Conservation (phyloP, 345 rosid species). For the Diplotaxis tenuifolia region DNA sequence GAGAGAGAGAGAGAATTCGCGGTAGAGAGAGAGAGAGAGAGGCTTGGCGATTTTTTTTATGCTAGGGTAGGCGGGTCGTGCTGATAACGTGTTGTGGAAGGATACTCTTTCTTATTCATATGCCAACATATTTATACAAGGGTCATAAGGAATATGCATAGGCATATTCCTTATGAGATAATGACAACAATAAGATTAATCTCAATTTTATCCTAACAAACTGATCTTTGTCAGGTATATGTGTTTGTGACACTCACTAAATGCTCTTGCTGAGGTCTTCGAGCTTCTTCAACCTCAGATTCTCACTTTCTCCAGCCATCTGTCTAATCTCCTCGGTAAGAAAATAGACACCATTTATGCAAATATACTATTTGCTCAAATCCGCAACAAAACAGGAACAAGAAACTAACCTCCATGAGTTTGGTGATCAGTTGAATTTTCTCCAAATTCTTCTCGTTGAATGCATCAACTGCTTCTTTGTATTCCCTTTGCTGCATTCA, state of each 20-base stretch:
- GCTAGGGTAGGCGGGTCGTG: too few species aligned
- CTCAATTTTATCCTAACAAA: too few species aligned
- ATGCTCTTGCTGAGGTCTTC: slow-evolving; percentile 70
- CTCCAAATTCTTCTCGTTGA: not conserved
- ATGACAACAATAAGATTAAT: too few species aligned
- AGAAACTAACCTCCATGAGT: not conserved
- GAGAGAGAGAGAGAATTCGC: too few species aligned
- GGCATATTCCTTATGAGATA: too few species aligned
- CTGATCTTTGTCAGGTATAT: not conserved
- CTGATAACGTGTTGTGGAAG: too few species aligned
- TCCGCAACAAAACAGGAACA: not conserved
- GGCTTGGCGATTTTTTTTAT: too few species aligned
- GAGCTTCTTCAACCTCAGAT: slow-evolving; percentile 70
- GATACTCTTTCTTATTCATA: too few species aligned
- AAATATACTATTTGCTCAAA: not conserved
- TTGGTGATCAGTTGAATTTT: not conserved
- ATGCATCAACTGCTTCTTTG: not conserved
- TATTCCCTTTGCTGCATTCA: not conserved
- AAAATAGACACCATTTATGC: not conserved
- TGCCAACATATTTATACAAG: too few species aligned
- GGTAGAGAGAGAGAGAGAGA: too few species aligned
- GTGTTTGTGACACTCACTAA: slow-evolving; percentile 4
- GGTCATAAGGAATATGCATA: too few species aligned
- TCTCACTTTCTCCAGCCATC: slow-evolving; percentile 75
- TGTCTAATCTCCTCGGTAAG: slow-evolving; percentile 35